Conservation (phyloP, 2,329 filamentous ascomycete species). For the Rugonectria rugulosa region DNA sequence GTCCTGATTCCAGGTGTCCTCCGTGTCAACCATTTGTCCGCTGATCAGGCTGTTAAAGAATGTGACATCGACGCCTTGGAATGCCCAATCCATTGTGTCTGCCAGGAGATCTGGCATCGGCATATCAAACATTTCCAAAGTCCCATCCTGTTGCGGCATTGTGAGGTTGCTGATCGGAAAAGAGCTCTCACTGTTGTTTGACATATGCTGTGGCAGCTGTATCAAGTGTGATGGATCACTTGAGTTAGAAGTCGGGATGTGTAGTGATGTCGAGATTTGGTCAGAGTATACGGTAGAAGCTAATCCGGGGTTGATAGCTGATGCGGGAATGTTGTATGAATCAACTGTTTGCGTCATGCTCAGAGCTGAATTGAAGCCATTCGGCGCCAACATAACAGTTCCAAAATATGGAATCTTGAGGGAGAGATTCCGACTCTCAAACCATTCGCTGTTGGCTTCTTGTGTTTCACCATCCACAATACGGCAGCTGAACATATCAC, state of each 20-base stretch:
- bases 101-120: slow-evolving; percentile 12
- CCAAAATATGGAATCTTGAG: slow-evolving; percentile 5
- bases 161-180: neutral
- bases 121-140: neutral
- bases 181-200: neutral
- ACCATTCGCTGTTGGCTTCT: neutral
- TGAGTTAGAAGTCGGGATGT: neutral
- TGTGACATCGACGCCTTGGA: slow-evolving; percentile 23
- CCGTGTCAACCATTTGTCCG: neutral
- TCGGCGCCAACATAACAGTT: slow-evolving; percentile 2
- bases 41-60: slow-evolving; percentile 20
- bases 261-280: neutral
- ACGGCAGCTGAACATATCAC: neutral
- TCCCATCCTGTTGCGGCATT: neutral
- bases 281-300: neutral
- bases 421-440: neutral
- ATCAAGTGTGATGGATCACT: neutral
- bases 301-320: neutral
- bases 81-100: slow-evolving; percentile 17
- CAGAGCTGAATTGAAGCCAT: neutral
- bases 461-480: neutral
- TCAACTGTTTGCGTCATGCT: neutral
- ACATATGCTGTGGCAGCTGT: neutral
- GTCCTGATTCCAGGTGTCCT: neutral
- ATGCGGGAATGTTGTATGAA: slow-evolving; percentile 1